Conservation (phyloP, 108 stramenopile species). For the Seminavis robusta region DNA sequence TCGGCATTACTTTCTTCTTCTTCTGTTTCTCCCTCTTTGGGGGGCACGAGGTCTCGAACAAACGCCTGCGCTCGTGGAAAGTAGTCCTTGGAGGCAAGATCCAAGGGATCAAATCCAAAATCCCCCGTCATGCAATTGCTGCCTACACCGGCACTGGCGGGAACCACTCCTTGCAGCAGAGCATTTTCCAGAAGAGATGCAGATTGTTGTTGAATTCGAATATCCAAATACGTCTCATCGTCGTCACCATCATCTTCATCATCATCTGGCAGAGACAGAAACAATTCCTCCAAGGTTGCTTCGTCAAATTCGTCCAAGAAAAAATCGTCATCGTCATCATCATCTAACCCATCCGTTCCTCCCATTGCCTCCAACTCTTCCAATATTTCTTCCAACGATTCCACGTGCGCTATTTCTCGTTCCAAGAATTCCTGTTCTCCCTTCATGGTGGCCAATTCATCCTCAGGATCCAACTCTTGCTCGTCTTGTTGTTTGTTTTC, state of each 20-base stretch:
- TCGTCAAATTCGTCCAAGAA: slow-evolving; percentile 2
- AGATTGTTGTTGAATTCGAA: not conserved
- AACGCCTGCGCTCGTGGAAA: slow-evolving; percentile 52
- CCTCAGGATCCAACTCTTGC: too few relatives aligned
- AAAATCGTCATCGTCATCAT: slow-evolving; percentile 13
- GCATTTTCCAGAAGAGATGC: slow-evolving; percentile 31
- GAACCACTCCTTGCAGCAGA: slow-evolving; percentile 53
- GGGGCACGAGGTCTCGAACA: slow-evolving; percentile 43
- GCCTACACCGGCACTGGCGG: slow-evolving; percentile 74
- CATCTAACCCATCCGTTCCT: slow-evolving; percentile 1
- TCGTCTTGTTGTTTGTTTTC: too few relatives aligned
- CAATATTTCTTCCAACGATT: slow-evolving; percentile 37
- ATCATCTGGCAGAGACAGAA: not conserved
- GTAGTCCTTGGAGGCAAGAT: slow-evolving; percentile 66
- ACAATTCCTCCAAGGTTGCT: not conserved
- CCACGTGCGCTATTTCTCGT: slow-evolving; percentile 18
- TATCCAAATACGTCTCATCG: not conserved
- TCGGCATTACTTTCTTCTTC: not conserved
- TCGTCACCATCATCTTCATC: slow-evolving; percentile 15
- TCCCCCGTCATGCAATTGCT: slow-evolving; percentile 78
- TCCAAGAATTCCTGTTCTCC: too few relatives aligned
- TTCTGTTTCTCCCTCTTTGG: slow-evolving; percentile 20
- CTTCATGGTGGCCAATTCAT: too few relatives aligned
- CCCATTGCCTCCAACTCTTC: slow-evolving; percentile 23
- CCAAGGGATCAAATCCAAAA: slow-evolving; percentile 81